Base-by-base conservation (phyloP, 345 rosid genomes). In the Laguncularia racemosa region DNA sequence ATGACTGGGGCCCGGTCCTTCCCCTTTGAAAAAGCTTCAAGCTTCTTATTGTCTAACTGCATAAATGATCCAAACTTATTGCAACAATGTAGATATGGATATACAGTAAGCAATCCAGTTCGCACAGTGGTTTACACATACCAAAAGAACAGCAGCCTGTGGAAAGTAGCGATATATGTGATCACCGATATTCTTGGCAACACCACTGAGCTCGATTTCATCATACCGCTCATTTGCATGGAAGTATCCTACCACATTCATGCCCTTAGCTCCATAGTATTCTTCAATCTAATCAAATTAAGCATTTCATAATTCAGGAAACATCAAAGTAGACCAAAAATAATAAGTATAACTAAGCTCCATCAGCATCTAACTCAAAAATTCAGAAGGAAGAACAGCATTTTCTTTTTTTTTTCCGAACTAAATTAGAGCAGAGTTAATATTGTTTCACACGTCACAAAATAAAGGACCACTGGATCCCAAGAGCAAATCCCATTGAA, bases 171-270 rank as follows among this genome's bases (percentile, higher is more conserved):
- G 95, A 64, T 69, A 82, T n/a, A 90, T 85, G 70, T 85, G 90
- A 65, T 93, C 95, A 12, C 86, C 99, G 61, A 93, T 82, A 75
- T 88, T 93, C 82, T 79, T 85, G 20, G 92, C 95, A 21, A 95
- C 71, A 44, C 66, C 75, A 61, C 82, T 78, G 20, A 90, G 92
- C 67, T 85, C 95, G 0, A 53, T 52, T 61, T 95, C 95, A 70
- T 87, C 87, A 18, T 73, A 78, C 78, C 95, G 84, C 81, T 93
- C 99, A 53, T 93, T 93, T 13, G 95, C 99, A 58, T 93, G 96
- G 56, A 84, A 93, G 63, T 93, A 90, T 0, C 99, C 97, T 59
- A 89, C 95, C 44, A 93, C 77, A 46, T 86, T 75, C 48, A 89
- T 52, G 38, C 96, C 96, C 67, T 81, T 72, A n/a, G 86, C 71